phyloP scores from a whole-genome alignment of 2,329 filamentous ascomycete species.

The Arachnomyces sp. region DNA sequence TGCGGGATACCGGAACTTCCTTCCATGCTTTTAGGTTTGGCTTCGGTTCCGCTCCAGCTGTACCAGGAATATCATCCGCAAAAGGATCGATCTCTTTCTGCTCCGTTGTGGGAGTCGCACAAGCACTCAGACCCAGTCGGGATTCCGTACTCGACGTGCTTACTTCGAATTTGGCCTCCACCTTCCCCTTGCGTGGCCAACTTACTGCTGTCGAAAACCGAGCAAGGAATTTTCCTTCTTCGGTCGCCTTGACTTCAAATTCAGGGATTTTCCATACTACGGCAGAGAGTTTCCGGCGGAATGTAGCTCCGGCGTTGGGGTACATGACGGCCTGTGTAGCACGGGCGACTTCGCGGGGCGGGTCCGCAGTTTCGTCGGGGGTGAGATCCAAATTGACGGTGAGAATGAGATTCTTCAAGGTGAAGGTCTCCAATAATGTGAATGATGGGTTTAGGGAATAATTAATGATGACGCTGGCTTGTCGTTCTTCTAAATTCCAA shows the following conservation, averaged over 20 bases:
- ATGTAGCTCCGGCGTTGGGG: conserved; percentile 36
- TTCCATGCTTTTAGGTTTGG: conserved; percentile 49
- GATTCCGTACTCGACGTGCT: conserved; percentile 49
- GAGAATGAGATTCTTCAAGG: conserved; percentile 70
- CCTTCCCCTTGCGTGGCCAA: conserved; percentile 62
- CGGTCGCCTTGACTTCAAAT: conserved; percentile 46
- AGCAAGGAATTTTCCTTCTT: conserved; percentile 70
- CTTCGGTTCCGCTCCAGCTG: conserved; percentile 19
- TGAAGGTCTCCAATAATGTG: conserved; percentile 42
- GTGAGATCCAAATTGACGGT: conserved; percentile 42
- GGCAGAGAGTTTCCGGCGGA: conserved; percentile 39
- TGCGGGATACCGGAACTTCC: conserved; percentile 58
- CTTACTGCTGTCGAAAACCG: conserved; percentile 68
- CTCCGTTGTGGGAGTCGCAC: conserved; percentile 16
- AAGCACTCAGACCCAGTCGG: conserved; percentile 55
- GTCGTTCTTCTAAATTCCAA: conserved; percentile 78
- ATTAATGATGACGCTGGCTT: conserved; percentile 76
- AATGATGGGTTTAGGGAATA: conserved; percentile 76
- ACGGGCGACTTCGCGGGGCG: conserved; percentile 32
- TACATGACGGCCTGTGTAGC: conserved; percentile 39
- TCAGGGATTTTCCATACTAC: conserved; percentile 41
- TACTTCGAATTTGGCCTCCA: conserved; percentile 80
- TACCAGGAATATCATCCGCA: conserved; percentile 35
- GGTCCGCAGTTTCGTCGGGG: conserved; percentile 40
- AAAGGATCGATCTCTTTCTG: conserved; percentile 39